Percentiles rank a stretch among this genome's conserved stretches.
These are phyloP conservation scores for Entomophthora muscae DNA, from an alignment of 371 early-diverging fungal species.

Conservation along the genomic window DNA sequence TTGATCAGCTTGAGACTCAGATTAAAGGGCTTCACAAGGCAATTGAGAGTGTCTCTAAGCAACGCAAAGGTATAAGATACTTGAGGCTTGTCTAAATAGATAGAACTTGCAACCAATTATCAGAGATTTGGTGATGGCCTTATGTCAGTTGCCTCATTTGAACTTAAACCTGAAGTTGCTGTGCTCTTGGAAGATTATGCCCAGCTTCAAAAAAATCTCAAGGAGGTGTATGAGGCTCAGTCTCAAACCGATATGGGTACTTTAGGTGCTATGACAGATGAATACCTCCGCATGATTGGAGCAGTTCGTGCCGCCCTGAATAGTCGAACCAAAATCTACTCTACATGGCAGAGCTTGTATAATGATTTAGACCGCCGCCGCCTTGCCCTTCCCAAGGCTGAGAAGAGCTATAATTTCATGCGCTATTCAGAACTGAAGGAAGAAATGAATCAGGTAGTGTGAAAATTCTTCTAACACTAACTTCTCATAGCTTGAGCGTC, in stretches of 20 bases:
- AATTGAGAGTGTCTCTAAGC: slow-evolving; percentile 59
- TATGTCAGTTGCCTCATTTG: slow-evolving; percentile 49
- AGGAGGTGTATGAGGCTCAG: slow-evolving; percentile 50
- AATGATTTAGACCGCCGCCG: slow-evolving; percentile 40
- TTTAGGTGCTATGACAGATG: slow-evolving; percentile 63
- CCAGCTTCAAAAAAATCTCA: slow-evolving; percentile 59
- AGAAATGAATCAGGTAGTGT: slow-evolving; percentile 43
- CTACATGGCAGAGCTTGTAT: slow-evolving; percentile 45
- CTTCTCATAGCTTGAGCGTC: slow-evolving; percentile 18
- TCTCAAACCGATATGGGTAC: slow-evolving; percentile 38
- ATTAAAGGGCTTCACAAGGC: slow-evolving; percentile 63
- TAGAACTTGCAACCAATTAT: slow-evolving; percentile 3
- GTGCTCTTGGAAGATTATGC: slow-evolving; percentile 42
- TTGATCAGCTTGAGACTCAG: slow-evolving; percentile 71
- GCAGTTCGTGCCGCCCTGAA: slow-evolving; percentile 59
- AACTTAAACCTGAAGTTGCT: slow-evolving; percentile 43
- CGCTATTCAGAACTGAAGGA: slow-evolving; percentile 31
- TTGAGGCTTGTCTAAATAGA: neutral
- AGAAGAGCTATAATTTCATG: slow-evolving; percentile 36
- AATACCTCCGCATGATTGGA: slow-evolving; percentile 73
- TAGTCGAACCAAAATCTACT: slow-evolving; percentile 51
- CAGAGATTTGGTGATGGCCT: slow-evolving; percentile 64
- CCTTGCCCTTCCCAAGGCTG: slow-evolving; percentile 35
- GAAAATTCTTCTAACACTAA: neutral
- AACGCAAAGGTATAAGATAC: slow-evolving; percentile 37